Base-by-base conservation (phyloP, 768 basidiomycete genomes). In the Boletus patriciae region DNA sequence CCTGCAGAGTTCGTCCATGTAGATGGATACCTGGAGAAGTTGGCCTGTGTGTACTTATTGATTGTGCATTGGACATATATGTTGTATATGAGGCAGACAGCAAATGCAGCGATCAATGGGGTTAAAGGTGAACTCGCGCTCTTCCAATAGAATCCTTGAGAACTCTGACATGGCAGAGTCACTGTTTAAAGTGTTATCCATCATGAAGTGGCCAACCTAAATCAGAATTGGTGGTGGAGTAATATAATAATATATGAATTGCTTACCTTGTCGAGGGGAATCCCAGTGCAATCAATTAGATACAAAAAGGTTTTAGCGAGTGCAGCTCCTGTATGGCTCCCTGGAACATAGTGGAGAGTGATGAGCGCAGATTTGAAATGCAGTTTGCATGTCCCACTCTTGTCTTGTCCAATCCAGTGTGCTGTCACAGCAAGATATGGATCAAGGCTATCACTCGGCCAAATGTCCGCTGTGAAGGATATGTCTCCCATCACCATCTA, bases 81-180 rank as follows among this genome's bases (percentile, higher is more conserved):
- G 53, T 69, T 62, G 15, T n/a, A 68, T 62, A 33, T 68, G 65
- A 1, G 62, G 62, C n/a, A 69, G 62, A 45, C 67, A 68, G 41
- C 52, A 40, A 21, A 69, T 52, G 4, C 42, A n/a, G 18, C 19
- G 16, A 3, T 33, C 19, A 12, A 33, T 11, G 8, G 31, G 11
- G 11, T 33, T 12, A 4, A 46, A 46, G n/a, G 13, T 21, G 10
- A 46, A 31, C 21, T 46, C 19, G 2, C 10, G 3, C 7, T 58
- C 46, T 12, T 19, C n/a, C 4, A 44, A 23, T 18, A 62, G 23
- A 12, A 50, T 25, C 10, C 29, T 46, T 9, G 43, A 34, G 5
- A 52, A 48, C 44, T 54, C 40, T 18, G 31, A 33, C 40, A 62
- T 57, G 11, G 48, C 47, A 6, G 49, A 56, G 12, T 52, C 37